Evolutionary conservation across 2,329 filamentous ascomycete species (phyloP).

Genomic region (Aspergillus sp.): DNA sequence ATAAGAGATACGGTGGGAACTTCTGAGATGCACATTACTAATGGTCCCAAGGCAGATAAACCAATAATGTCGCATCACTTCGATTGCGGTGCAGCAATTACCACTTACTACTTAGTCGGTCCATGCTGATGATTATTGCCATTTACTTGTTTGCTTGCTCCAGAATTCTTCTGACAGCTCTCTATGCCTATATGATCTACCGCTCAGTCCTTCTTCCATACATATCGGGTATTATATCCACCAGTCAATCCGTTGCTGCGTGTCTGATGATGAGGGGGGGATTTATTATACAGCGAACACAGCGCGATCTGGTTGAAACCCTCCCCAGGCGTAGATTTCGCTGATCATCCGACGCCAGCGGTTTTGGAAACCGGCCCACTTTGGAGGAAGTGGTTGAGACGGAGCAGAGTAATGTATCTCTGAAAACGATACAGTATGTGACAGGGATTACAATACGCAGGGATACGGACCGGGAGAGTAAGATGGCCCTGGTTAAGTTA

Average conservation of each 20-base stretch:
- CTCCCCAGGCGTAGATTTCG: constrained; percentile 21
- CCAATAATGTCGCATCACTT: not conserved
- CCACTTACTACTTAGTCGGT: not conserved
- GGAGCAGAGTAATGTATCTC: not conserved
- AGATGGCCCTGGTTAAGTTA: not conserved
- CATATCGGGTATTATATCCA: not conserved
- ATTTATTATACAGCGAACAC: not conserved
- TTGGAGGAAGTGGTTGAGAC: constrained; percentile 3
- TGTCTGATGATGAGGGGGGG: not conserved
- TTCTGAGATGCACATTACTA: not conserved
- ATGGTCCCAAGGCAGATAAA: not conserved
- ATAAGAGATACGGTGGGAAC: constrained; percentile 10
- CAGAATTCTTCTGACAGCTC: not conserved
- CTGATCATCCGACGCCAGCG: constrained; percentile 29
- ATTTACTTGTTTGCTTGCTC: not conserved
- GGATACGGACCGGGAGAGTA: not conserved
- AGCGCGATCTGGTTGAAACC: constrained; percentile 18
- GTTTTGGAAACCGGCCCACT: constrained; percentile 18
- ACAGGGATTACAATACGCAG: not conserved
- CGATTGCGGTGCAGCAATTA: not conserved
- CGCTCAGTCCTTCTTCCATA: not conserved
- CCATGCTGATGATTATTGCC: not conserved
- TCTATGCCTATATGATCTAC: not conserved
- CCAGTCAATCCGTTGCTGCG: not conserved
- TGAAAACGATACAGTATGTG: not conserved